These are phyloP conservation scores for Echinosophora koreensis DNA, from an alignment of 306 rosid genomes.

Conservation along the genomic window DNA sequence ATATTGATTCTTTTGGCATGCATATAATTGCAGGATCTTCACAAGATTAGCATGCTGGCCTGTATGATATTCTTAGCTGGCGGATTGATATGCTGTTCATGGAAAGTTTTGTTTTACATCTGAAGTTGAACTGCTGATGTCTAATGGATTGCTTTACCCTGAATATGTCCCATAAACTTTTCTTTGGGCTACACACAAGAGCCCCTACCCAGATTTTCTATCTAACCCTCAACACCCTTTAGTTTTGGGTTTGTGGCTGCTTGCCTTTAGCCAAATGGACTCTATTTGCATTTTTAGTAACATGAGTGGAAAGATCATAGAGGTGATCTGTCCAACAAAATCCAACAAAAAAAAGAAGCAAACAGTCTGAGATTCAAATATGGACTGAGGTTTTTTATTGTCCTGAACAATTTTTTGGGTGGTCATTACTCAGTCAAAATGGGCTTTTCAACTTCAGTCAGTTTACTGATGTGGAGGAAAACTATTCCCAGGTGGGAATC, in stretches of 20 bases:
- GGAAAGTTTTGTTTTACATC: conserved; percentile 85
- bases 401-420: conserved; percentile 31
- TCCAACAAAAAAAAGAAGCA: conserved; percentile 3
- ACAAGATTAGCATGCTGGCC: conserved; percentile 96
- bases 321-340: conserved; percentile 32
- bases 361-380: conserved; percentile 26
- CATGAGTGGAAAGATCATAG: conserved; percentile 34
- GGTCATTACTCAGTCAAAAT: conserved; percentile 32
- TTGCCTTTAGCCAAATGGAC: conserved; percentile 43
- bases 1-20: conserved; percentile 99
- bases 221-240: conserved; percentile 40
- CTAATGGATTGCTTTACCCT: conserved; percentile 67
- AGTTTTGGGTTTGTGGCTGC: conserved; percentile 46
- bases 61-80: conserved; percentile 97
- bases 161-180: conserved; percentile 57
- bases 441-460: conserved; percentile 39
- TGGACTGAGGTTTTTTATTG: conserved; percentile 31
- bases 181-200: conserved; percentile 59
- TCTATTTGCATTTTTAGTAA: conserved; percentile 20
- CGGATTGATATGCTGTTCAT: conserved; percentile 97
- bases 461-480: conserved; percentile 30
- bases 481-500: background rate
- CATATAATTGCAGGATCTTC: conserved; percentile 99
- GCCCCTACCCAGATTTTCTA: conserved; percentile 46
- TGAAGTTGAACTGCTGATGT: conserved; percentile 84